Evolutionary conservation across 768 basidiomycete genomes (phyloP), one percentile per base, ranked within the genome.

Genomic region (Amanita jacksonii): DNA sequence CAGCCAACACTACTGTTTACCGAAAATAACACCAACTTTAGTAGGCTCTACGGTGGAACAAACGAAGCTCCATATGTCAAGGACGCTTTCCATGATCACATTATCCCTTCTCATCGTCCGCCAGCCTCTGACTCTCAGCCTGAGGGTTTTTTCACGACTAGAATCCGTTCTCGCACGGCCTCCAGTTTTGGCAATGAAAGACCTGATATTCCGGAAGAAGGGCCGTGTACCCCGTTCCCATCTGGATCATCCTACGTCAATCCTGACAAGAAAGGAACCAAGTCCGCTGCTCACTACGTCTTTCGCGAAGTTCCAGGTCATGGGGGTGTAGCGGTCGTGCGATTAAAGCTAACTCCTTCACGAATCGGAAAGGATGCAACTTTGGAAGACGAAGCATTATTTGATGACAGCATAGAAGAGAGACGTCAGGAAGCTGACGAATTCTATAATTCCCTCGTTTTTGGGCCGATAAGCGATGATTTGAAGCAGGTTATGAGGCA

Each of bases 11-110:
- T 99, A 27, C 62, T 98, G 13, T 99, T 99, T 62, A 93, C 92
- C 10, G 94, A 97, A 55, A 99, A 98, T 62, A 88, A 98, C 58
- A 96, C 94, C 49, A 99, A 99, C 70, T 94, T 84, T 60, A 73
- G 73, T 57, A 77, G 96, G 43, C 71, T 99, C 19, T 99, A 97
- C 59, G 85, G 82, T 16, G 92, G 87, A 5, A 68, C 80, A 52
- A 99, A 99, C 66, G 69, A 74, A 41, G 79, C 81, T 0, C 73
- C 76, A 2, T 92, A 81, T 56, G 86, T 87, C 56, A 99, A 99
- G 65, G 96, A 99, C 57, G 93, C 86, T 8, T 99, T 99, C 71
- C 94, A 99, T 55, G 93, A 99, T 62, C 89, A 98, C 60, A 89
- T 99, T 60, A 82, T 99, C 51, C 79, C 80, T 1, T 72, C 71